Evolutionary conservation across 129 eudicot genomes (phyloP).

Genomic region (Flaveria bidentis): DNA sequence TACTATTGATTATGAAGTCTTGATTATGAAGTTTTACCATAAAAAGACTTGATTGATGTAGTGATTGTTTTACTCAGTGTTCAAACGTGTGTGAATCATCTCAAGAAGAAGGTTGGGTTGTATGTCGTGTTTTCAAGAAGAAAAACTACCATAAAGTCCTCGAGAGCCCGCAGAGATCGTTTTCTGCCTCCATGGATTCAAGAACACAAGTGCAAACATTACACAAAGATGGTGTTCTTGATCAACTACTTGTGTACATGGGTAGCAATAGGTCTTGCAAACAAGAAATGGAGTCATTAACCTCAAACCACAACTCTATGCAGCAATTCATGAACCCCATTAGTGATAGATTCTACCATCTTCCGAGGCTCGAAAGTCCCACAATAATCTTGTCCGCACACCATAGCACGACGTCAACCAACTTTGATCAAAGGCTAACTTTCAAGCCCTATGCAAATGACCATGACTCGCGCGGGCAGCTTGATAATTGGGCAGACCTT

Average conservation of each 20-base stretch:
- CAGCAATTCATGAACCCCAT: conserved; percentile 29
- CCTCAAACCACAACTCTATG: conserved; percentile 25
- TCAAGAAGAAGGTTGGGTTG: conserved; percentile 49
- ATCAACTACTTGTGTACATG: conserved; percentile 61
- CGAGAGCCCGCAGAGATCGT: conserved; percentile 44
- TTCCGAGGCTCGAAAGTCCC: conserved; percentile 67
- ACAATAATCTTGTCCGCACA: conserved; percentile 27
- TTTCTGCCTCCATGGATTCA: conserved; percentile 31
- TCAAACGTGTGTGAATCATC: conserved; percentile 34
- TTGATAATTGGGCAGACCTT: conserved; percentile 53
- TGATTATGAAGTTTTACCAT: conserved; percentile 12
- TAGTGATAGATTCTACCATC: conserved; percentile 44
- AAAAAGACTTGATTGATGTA: not conserved
- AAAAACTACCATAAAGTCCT: conserved; percentile 38
- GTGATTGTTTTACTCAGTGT: conserved; percentile 22
- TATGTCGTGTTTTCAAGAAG: conserved; percentile 44
- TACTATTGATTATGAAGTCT: not conserved
- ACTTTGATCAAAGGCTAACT: conserved; percentile 30
- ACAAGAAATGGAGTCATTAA: conserved; percentile 34
- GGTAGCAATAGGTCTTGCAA: conserved; percentile 45
- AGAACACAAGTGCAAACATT: conserved; percentile 29
- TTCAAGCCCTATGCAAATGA: not conserved
- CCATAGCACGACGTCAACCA: conserved; percentile 12
- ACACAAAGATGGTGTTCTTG: conserved; percentile 51
- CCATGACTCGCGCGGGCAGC: conserved; percentile 29